Base-by-base conservation (phyloP, 2,329 filamentous ascomycete species). In the Diaporthe amygdali region DNA sequence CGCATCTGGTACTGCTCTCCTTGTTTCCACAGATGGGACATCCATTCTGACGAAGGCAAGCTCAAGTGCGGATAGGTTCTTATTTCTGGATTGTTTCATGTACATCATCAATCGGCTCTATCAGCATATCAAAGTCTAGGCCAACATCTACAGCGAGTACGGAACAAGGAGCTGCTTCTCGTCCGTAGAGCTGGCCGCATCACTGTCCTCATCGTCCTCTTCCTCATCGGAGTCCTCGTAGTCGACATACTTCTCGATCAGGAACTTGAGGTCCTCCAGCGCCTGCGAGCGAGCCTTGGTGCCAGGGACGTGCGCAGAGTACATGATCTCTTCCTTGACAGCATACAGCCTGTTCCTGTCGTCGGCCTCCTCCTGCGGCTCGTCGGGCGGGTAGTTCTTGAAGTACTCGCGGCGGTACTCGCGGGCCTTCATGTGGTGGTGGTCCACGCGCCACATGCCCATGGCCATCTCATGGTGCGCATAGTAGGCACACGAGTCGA, bases 391-490 rank as follows among this genome's bases (percentile, higher is more conserved):
- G 37, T 61, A 69, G 44, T 73, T 69, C 32, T 51, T 56, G n/a
- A 73, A 64, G 69, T 73, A 73, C 69, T 71, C 69, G 32, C 46
- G 44, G n/a, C 69, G 56, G 54, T 69, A 71, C 34, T 56, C 66
- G 41, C 61, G 52, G 17, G 66, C 51, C 32, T 56, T 70, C 34
- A 73, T 68, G n/a, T 71, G 22, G 68, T 76, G 73, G 27, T 73
- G 70, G 14, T 73, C 71, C 37, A 73, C 74, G 27, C 79, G 72
- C 79, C 80, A 81, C 20, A 77, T 76, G 27, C 74, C 78, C 9
- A 79, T 69, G 64, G 79, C 79, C 76, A 79, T 79, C 74, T 84
- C 83, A 52, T 84, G 80, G 70, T 85, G 83, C 0, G 80, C 83
- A 72, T 82, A 85, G 69, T 79, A 82, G 1, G 74, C 77, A 4